These are phyloP conservation scores for Bruguiera sexangula DNA, from an alignment of 345 rosid genomes.

Conservation along the genomic window DNA sequence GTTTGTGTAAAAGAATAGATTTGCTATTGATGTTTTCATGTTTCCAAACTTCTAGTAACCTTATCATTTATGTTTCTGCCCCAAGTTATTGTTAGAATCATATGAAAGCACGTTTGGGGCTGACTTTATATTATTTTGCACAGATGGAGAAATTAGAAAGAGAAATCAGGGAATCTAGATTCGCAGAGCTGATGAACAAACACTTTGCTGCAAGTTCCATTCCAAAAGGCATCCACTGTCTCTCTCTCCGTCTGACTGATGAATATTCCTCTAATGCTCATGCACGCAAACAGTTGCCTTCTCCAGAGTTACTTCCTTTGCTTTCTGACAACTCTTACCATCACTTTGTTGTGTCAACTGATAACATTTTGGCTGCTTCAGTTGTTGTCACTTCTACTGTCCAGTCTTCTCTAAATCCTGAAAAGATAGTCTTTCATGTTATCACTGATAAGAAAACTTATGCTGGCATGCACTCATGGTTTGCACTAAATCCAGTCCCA, in stretches of 20 bases:
- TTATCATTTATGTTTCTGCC: neutral
- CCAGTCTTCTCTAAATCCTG: slow-evolving; percentile 80
- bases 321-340: slow-evolving; percentile 85
- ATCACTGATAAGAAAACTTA: slow-evolving; percentile 99
- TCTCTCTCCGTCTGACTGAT: slow-evolving; percentile 89
- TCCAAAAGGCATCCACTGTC: slow-evolving; percentile 97
- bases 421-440: slow-evolving; percentile 90
- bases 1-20: neutral
- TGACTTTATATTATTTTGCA: slow-evolving; percentile 9
- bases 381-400: slow-evolving; percentile 92
- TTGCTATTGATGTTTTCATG: neutral
- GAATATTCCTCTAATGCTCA: slow-evolving; percentile 98
- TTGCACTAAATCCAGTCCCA: slow-evolving; percentile 79
- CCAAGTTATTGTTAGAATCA: too few relatives aligned
- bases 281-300: slow-evolving; percentile 95
- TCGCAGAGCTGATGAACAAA: slow-evolving; percentile 94
- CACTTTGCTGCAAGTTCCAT: slow-evolving; percentile 99
- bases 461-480: slow-evolving; percentile 99
- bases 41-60: neutral
- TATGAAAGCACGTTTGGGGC: neutral
- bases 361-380: slow-evolving; percentile 97
- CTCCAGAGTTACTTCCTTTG: slow-evolving; percentile 96
- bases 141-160: slow-evolving; percentile 95
- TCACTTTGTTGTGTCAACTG: slow-evolving; percentile 86
- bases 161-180: slow-evolving; percentile 86